Evolutionary conservation across 169 alveolate genomes (phyloP).

Genomic region (Eimeria zaria): DNA sequence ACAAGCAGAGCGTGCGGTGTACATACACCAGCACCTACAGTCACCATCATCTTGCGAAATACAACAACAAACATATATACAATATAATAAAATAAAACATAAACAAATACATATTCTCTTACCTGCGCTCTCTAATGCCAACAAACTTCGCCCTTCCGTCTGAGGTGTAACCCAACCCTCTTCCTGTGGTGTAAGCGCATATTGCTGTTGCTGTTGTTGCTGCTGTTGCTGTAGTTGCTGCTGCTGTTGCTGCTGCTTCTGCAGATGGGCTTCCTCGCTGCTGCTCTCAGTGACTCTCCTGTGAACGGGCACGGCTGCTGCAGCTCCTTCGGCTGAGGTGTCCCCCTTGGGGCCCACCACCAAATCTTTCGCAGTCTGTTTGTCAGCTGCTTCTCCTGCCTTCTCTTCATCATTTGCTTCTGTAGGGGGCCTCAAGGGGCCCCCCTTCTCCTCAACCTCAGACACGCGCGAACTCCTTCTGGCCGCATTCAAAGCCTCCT

Average conservation of each 20-base stretch:
- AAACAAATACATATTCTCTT: neutral
- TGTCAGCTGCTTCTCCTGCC: neutral
- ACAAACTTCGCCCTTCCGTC: neutral
- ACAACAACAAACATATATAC: neutral
- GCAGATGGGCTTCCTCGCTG: neutral
- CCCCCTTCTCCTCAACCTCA: neutral
- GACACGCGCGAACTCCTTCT: neutral
- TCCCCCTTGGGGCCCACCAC: neutral
- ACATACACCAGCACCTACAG: neutral
- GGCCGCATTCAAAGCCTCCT: neutral
- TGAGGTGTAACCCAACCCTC: neutral
- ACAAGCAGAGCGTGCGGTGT: neutral
- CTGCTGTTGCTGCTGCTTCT: constrained; percentile 7
- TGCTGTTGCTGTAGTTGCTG: neutral
- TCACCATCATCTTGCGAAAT: neutral
- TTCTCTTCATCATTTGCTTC: neutral
- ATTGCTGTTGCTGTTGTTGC: neutral
- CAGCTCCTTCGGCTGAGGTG: neutral
- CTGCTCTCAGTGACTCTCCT: neutral
- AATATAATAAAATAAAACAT: neutral
- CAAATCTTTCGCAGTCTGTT: too few relatives aligned
- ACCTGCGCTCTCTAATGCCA: neutral
- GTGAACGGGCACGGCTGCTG: neutral
- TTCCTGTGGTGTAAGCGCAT: neutral
- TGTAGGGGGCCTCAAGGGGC: neutral